Conservation (phyloP, 2,329 filamentous ascomycete genomes). For the Colletotrichum costaricense region DNA sequence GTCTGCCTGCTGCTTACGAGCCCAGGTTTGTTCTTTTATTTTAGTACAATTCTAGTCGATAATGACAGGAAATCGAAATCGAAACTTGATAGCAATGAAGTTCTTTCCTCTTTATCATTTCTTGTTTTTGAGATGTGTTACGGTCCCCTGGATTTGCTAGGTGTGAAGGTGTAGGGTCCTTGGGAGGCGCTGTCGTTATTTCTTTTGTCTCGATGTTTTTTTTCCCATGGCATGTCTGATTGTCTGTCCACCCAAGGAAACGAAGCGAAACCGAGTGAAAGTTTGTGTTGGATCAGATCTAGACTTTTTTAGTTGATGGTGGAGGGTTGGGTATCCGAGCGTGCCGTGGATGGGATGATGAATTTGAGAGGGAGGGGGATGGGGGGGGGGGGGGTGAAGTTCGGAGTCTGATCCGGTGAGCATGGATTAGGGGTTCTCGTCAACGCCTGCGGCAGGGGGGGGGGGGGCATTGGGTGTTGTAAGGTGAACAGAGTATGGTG, state of each 20-base stretch:
- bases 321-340: neutral
- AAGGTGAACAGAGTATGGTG: no score
- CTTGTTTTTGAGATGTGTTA: neutral
- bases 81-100: neutral
- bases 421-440: neutral
- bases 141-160: neutral
- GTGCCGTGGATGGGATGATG: neutral
- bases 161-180: neutral
- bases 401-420: neutral
- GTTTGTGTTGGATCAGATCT: neutral
- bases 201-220: neutral
- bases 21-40: neutral
- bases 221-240: neutral
- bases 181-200: no score
- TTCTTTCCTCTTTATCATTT: neutral
- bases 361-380: neutral
- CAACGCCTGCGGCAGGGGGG: no score
- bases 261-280: neutral
- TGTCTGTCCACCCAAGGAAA: neutral
- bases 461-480: no score
- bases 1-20: conserved; percentile 18
- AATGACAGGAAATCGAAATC: neutral
- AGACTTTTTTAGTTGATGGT: neutral
- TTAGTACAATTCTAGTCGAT: neutral
- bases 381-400: no score